These are phyloP conservation scores for Pterocarpus macrocarpus DNA, from an alignment of 306 rosid species.

Conservation along the genomic window DNA sequence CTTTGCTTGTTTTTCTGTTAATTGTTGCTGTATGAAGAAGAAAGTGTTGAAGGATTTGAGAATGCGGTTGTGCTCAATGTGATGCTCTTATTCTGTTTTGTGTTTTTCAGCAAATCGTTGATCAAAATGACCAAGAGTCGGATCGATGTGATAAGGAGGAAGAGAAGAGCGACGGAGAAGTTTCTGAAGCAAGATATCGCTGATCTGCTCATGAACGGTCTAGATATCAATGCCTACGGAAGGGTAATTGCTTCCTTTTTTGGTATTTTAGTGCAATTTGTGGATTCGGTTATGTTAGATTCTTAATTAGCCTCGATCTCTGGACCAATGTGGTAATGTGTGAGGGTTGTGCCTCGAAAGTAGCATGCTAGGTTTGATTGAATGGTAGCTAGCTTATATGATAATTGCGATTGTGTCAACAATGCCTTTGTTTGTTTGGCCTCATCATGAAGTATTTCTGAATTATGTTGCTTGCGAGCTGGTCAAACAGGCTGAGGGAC, in stretches of 20 bases:
- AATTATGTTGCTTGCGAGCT: constrained; percentile 43
- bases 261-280: background rate
- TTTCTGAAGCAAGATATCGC: constrained; percentile 88
- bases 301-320: constrained; percentile 27
- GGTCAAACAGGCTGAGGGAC: constrained; percentile 90
- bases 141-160: constrained; percentile 87
- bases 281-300: constrained; percentile 25
- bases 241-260: constrained; percentile 57
- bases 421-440: background rate
- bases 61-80: constrained; percentile 20
- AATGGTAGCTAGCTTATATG: background rate
- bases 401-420: background rate
- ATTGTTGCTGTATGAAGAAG: background rate
- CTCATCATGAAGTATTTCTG: constrained; percentile 11
- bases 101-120: constrained; percentile 71
- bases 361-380: constrained; percentile 5
- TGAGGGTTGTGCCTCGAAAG: constrained; percentile 27
- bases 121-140: constrained; percentile 82
- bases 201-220: constrained; percentile 79
- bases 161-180: constrained; percentile 94
- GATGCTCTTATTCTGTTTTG: background rate
- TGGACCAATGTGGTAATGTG: constrained; percentile 13
- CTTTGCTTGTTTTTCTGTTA: background rate
- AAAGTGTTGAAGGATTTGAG: background rate
- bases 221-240: constrained; percentile 87